phyloP scores from a whole-genome alignment of 805 yeast species.

The Hanseniaspora nectarophila region DNA sequence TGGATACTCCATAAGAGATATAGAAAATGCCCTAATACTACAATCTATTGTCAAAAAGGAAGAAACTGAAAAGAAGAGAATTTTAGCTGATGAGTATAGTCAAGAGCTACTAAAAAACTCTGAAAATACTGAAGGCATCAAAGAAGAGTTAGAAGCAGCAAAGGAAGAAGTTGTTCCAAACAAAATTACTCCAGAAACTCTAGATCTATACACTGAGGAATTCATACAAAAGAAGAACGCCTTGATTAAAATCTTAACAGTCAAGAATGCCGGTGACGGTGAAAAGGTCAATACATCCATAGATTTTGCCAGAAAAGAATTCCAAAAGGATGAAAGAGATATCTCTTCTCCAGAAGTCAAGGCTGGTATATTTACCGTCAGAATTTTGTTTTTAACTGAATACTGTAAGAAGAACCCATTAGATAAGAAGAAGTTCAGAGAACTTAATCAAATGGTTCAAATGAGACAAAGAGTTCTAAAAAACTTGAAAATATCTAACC shows the following conservation, averaged over 20 bases:
- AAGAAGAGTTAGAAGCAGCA: not conserved
- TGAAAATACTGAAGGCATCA: not conserved
- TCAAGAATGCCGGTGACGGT: constrained; percentile 53
- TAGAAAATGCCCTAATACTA: constrained; percentile 65
- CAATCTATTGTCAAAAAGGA: constrained; percentile 31
- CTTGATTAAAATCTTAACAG: constrained; percentile 55
- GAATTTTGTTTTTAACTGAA: constrained; percentile 62
- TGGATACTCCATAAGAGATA: constrained; percentile 49
- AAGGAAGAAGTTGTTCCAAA: not conserved
- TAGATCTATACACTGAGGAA: constrained; percentile 23
- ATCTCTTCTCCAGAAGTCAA: constrained; percentile 94
- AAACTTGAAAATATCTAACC: constrained; percentile 69
- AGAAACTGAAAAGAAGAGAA: constrained; percentile 4
- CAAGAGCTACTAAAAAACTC: not conserved
- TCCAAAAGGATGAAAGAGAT: constrained; percentile 74
- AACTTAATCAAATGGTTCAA: constrained; percentile 73
- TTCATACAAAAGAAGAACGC: constrained; percentile 55
- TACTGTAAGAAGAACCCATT: constrained; percentile 61
- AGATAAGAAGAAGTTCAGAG: constrained; percentile 59
- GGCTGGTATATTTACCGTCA: constrained; percentile 79
- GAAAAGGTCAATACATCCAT: constrained; percentile 51
- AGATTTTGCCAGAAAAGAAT: constrained; percentile 61
- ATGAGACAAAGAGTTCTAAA: constrained; percentile 72
- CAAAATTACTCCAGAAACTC: constrained; percentile 16
- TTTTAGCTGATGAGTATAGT: constrained; percentile 1